Evolutionary conservation across 345 rosid species (phyloP).

Genomic region (Carallia brachiata): DNA sequence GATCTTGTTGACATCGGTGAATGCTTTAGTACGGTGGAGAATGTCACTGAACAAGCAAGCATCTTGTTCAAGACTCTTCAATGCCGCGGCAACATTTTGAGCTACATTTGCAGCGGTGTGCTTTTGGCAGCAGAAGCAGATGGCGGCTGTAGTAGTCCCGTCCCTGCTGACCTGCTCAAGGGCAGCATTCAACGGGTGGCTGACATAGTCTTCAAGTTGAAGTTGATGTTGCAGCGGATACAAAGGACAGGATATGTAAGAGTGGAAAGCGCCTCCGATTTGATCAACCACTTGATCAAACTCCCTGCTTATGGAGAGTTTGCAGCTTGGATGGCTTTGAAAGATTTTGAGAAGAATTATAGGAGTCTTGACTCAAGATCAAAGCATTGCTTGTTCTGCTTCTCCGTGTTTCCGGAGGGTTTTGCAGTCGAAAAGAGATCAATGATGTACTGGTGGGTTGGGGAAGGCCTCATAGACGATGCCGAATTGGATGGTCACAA

Average conservation of each 20-base stretch:
- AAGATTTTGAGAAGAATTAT: slow-evolving; percentile 5
- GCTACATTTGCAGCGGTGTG: too few species aligned
- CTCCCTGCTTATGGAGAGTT: background rate
- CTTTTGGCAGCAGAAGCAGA: background rate
- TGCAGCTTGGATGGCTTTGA: background rate
- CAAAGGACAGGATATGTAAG: background rate
- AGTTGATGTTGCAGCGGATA: too few species aligned
- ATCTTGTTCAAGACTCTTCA: background rate
- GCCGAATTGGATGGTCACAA: background rate
- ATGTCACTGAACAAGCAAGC: background rate
- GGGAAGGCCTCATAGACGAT: background rate
- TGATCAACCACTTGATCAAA: background rate
- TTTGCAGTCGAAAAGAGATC: background rate
- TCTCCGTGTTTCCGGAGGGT: slow-evolving; percentile 17
- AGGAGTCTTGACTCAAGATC: background rate
- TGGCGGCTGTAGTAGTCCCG: background rate
- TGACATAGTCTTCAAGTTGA: background rate
- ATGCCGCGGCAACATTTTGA: background rate
- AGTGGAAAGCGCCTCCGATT: background rate
- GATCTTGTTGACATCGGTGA: background rate
- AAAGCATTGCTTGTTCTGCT: slow-evolving; percentile 19
- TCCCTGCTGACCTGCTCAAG: background rate
- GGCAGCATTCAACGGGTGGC: background rate
- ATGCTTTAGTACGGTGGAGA: background rate
- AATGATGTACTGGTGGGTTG: background rate